Evolutionary conservation across 208 protist genomes (phyloP), one percentile per base, ranked within the genome.

Genomic region (Trypanosoma mega): DNA sequence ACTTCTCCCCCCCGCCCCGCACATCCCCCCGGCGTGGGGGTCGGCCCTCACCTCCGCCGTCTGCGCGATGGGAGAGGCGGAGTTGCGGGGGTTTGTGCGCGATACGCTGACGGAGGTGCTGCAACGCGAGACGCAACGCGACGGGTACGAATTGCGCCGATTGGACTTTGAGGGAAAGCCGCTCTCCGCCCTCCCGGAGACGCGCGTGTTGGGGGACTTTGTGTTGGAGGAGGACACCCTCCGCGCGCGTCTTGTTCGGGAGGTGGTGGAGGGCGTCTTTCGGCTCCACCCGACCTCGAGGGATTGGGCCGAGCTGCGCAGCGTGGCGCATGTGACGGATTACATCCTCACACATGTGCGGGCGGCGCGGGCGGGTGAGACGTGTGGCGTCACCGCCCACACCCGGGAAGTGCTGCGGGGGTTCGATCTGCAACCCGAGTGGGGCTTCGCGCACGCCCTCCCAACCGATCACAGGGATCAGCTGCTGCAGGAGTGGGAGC

Each of bases 131-230:
- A 91, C 82, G 26, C 85, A 91, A 61, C 75, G 82, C 14, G 91
- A 97, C 59, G 91, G 91, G 31, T 97, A 97, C 74, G 91, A 97
- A 63, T 63, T 97, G 27, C 85, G 91, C 26, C 80, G 88, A 0
- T 67, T 97, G 6, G 91, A 97, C 72, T 97, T 97, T 73, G 91
- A 97, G 52, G 91, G 91, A 45, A 97, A 93, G 48, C 87, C 91
- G 11, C 77, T 94, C 16, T 89, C 91, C n/a, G 76, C 72, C 5
- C 78, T 93, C 48, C 91, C 91, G 23, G 85, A 97, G 72, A 80
- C 72, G 16, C 78, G 87, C 54, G 84, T 93, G 50, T 91, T 97
- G 58, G 85, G 90, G 63, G 76, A 41, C 27, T 97, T 94, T 67
- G 87, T 97, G 14, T 85, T 97, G 21, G 80, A 94, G 75, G 87